Base-by-base conservation (phyloP, 768 basidiomycete genomes). In the Trametes coccinea region DNA sequence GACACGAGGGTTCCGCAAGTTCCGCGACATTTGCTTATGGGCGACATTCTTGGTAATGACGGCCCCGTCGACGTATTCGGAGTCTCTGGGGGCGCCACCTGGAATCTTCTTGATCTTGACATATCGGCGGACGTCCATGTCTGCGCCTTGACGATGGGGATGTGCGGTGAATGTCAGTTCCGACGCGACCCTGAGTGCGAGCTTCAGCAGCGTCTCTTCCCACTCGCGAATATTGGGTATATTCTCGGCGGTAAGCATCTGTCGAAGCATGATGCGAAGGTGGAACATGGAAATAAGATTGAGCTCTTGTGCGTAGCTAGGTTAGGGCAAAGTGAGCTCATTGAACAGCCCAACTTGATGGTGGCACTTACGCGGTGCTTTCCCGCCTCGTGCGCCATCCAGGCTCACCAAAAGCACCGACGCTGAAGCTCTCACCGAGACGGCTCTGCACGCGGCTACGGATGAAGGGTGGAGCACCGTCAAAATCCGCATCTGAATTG, bases 101-200 rank as follows among this genome's bases (percentile, higher is more conserved):
- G 97, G 96, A 14, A 98, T 90, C 75, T 96, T 96, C 79, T 99
- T 98, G 75, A 98, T 95, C 77, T 98, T 98, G 49, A 98, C 94
- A 67, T 96, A 97, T 41, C 89, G 85, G 34, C 96, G 82, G 27
- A 97, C 89, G 73, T 98, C 97, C 87, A 98, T 95, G 64, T 93
- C 91, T 67, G 94, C 92, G 2, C 93, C 93, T 71, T 92, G 88
- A 5, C 88, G 83, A 65, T 92, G 87, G 8, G 83, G 80, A 34
- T 79, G 70, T 33, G 83, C 77, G 2, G 89, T 89, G 71, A 94
- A 92, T 0, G 92, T 90, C 60, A 95, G 79, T 58, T 93, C 91
- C 22, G 87, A 85, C 3, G 95, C 92, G 46, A 96, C 91, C 43
- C 89, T 86, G 49, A 98, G 83, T 1, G 95, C 87, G 16, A 98